These are phyloP conservation scores for Pichia deserticola DNA, from an alignment of 805 yeast genomes.

Conservation along the genomic window DNA sequence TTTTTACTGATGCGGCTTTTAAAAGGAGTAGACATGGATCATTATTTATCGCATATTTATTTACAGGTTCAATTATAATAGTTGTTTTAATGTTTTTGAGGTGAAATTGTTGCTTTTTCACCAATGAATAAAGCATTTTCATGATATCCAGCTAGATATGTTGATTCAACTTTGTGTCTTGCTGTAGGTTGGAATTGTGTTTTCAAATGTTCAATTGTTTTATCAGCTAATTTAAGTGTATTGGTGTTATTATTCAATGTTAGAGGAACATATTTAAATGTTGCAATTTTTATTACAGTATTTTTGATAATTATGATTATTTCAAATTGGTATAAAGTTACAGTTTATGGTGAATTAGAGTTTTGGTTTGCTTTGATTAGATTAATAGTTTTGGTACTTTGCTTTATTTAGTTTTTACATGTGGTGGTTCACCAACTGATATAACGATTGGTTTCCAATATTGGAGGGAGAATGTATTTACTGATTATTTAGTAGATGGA, in stretches of 20 bases:
- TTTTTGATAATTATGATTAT: constrained; percentile 34
- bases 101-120: constrained; percentile 39
- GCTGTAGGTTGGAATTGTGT: constrained; percentile 45
- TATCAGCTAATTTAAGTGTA: constrained; percentile 41
- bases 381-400: constrained; percentile 33
- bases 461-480: constrained; percentile 26
- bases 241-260: constrained; percentile 40
- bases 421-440: constrained; percentile 43
- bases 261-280: constrained; percentile 41
- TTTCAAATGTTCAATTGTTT: constrained; percentile 37
- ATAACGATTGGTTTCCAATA: constrained; percentile 32
- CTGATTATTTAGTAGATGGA: constrained; percentile 34
- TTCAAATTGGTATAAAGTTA: constrained; percentile 38
- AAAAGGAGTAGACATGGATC: constrained; percentile 35
- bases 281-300: constrained; percentile 38
- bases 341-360: constrained; percentile 41
- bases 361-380: constrained; percentile 41
- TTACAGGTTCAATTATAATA: constrained; percentile 38
- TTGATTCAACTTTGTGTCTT: constrained; percentile 38
- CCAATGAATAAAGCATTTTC: constrained; percentile 44
- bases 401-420: constrained; percentile 32
- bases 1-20: constrained; percentile 34
- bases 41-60: constrained; percentile 31
- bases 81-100: constrained; percentile 36
- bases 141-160: constrained; percentile 38